phyloP scores from a whole-genome alignment of 345 rosid genomes.

The Salix purpurea region DNA sequence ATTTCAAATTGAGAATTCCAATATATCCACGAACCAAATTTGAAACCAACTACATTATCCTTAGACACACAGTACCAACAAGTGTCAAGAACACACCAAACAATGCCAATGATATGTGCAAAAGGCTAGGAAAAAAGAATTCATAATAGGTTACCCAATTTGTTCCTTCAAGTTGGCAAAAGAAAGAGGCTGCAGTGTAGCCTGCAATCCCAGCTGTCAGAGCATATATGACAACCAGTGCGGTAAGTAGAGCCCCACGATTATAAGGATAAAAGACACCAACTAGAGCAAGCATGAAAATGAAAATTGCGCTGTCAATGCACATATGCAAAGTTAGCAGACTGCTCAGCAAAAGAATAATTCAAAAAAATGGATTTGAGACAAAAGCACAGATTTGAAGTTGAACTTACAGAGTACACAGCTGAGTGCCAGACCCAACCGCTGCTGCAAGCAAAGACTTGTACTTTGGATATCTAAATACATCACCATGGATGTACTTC shows the following conservation, averaged over 20 bases:
- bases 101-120: not conserved
- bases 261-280: slow-evolving; percentile 93
- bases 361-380: not conserved
- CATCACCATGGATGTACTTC: slow-evolving; percentile 34
- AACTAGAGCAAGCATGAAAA: slow-evolving; percentile 77
- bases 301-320: slow-evolving; percentile 57
- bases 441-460: slow-evolving; percentile 29
- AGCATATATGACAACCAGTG: slow-evolving; percentile 69
- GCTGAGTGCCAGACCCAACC: slow-evolving; percentile 32
- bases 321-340: not conserved
- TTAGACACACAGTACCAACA: not conserved
- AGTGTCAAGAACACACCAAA: not conserved
- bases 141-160: slow-evolving; percentile 56
- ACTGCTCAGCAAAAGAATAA: not conserved
- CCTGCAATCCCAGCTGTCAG: slow-evolving; percentile 92
- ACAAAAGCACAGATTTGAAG: not conserved
- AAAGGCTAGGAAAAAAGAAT: not conserved
- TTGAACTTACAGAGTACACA: slow-evolving; percentile 25
- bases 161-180: slow-evolving; percentile 84
- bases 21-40: not conserved
- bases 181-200: slow-evolving; percentile 74
- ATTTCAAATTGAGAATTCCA: not conserved
- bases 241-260: slow-evolving; percentile 86
- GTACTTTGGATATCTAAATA: slow-evolving; percentile 28
- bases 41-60: not conserved